Percentiles rank a stretch among this genome's conserved stretches.
phyloP scores from a whole-genome alignment of 495 filamentous ascomycete genomes.

The Platismatia glauca region DNA sequence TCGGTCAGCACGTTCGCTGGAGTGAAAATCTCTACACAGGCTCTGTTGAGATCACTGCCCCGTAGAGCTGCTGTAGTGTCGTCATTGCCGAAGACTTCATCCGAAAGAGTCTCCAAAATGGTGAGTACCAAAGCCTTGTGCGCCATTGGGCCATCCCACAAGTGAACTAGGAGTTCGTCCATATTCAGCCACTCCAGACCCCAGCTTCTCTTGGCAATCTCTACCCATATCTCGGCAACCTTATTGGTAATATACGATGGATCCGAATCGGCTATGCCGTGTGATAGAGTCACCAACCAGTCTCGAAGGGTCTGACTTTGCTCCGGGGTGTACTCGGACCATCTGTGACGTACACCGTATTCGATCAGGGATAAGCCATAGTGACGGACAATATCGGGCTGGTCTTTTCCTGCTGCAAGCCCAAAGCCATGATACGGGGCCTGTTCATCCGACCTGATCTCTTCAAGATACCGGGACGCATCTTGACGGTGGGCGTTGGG shows the following conservation, averaged over 20 bases:
- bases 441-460: conserved; percentile 64
- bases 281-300: conserved; percentile 73
- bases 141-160: conserved; percentile 67
- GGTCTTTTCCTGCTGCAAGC: conserved; percentile 61
- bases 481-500: conserved; percentile 76
- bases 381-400: conserved; percentile 76
- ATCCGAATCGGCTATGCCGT: conserved; percentile 60
- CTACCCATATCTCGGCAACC: conserved; percentile 90
- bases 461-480: conserved; percentile 74
- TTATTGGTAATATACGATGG: conserved; percentile 84
- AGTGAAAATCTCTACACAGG: conserved; percentile 87
- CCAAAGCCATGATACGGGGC: conserved; percentile 80
- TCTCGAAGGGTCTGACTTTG: conserved; percentile 56
- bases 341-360: conserved; percentile 73
- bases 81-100: conserved; percentile 87
- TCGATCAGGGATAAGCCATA: conserved; percentile 90
- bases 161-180: conserved; percentile 70
- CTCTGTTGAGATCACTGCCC: conserved; percentile 72
- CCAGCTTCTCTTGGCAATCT: conserved; percentile 90
- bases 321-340: conserved; percentile 56
- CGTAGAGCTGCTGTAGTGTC: conserved; percentile 76
- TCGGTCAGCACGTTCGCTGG: conserved; percentile 66
- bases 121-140: conserved; percentile 75
- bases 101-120: conserved; percentile 85
- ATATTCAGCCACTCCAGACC: conserved; percentile 85